Percentiles rank a stretch among this genome's conserved stretches.
Evolutionary conservation across 768 basidiomycete species (phyloP).

Genomic region (Mrakia blollopis): DNA sequence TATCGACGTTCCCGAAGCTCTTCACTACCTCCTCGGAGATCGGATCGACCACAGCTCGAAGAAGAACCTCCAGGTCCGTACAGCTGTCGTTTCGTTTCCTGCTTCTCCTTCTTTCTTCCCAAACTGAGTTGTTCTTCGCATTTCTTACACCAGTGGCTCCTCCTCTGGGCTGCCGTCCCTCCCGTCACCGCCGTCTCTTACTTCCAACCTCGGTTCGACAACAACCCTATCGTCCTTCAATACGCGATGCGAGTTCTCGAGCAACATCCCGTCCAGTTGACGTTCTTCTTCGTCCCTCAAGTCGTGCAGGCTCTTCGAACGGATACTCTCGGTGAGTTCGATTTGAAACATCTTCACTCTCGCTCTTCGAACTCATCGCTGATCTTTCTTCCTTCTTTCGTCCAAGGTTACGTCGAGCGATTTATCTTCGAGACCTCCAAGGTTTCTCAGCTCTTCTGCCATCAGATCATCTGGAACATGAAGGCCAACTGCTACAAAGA

Average conservation of each 20-base stretch:
- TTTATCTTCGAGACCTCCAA: conserved; percentile 97
- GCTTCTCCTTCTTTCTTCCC: conserved; percentile 4
- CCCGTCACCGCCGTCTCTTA: conserved; percentile 54
- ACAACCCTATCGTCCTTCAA: conserved; percentile 81
- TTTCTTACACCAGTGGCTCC: conserved; percentile 58
- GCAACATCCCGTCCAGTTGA: conserved; percentile 87
- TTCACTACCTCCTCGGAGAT: conserved; percentile 74
- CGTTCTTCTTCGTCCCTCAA: conserved; percentile 99
- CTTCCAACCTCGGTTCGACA: conserved; percentile 78
- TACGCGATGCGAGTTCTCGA: conserved; percentile 93
- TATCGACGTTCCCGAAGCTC: conserved; percentile 71
- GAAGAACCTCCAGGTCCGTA: conserved; percentile 68
- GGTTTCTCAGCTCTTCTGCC: conserved; percentile 95
- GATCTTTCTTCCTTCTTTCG: not conserved
- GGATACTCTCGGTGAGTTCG: conserved; percentile 71
- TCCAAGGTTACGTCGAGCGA: conserved; percentile 77
- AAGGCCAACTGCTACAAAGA: conserved; percentile 96
- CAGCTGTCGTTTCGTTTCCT: conserved; percentile 1
- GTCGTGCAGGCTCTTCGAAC: conserved; percentile 91
- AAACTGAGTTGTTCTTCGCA: not conserved
- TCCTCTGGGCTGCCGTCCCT: conserved; percentile 83
- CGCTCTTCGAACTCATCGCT: not conserved
- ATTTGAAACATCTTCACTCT: not conserved
- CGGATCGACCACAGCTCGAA: conserved; percentile 55
- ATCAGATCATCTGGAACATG: conserved; percentile 99